Conservation (phyloP, 1,284 basidiomycete genomes). For the Naganishia cerealis region DNA sequence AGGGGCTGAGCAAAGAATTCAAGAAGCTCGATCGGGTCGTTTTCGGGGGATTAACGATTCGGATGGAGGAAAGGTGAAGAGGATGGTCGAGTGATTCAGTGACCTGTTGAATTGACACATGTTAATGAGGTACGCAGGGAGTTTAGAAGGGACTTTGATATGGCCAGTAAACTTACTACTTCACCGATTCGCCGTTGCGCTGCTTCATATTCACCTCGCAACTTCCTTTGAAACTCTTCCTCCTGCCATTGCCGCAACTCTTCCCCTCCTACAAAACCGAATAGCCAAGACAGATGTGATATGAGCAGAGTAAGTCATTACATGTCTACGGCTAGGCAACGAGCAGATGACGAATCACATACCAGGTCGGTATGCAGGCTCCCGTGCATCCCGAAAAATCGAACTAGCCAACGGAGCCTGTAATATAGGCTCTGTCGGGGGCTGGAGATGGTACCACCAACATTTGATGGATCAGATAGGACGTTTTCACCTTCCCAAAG, state of each 20-base stretch:
- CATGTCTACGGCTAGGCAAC: neutral
- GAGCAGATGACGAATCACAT: slow-evolving; percentile 17
- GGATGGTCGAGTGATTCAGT: slow-evolving; percentile 64
- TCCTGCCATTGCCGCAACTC: slow-evolving; percentile 69
- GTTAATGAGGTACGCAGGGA: too few relatives aligned
- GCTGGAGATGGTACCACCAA: neutral
- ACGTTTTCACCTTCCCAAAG: too few relatives aligned
- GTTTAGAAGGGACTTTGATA: neutral
- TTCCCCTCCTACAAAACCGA: slow-evolving; percentile 46
- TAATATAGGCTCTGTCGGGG: slow-evolving; percentile 24
- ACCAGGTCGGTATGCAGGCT: slow-evolving; percentile 34
- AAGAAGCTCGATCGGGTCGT: slow-evolving; percentile 78
- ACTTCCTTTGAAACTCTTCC: slow-evolving; percentile 64
- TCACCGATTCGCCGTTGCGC: slow-evolving; percentile 67
- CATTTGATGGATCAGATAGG: neutral
- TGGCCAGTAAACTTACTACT: slow-evolving; percentile 59
- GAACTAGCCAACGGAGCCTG: slow-evolving; percentile 40
- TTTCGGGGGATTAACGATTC: slow-evolving; percentile 69
- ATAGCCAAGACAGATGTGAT: slow-evolving; percentile 12
- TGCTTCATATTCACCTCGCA: slow-evolving; percentile 75
- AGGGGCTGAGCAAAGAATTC: slow-evolving; percentile 70
- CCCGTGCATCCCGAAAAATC: slow-evolving; percentile 44
- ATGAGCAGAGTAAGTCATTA: neutral
- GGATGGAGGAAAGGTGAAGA: slow-evolving; percentile 69
- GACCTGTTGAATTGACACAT: slow-evolving; percentile 57